Evolutionary conservation across 441 rosid genomes (phyloP).

Genomic region (Aleurites moluccanus): DNA sequence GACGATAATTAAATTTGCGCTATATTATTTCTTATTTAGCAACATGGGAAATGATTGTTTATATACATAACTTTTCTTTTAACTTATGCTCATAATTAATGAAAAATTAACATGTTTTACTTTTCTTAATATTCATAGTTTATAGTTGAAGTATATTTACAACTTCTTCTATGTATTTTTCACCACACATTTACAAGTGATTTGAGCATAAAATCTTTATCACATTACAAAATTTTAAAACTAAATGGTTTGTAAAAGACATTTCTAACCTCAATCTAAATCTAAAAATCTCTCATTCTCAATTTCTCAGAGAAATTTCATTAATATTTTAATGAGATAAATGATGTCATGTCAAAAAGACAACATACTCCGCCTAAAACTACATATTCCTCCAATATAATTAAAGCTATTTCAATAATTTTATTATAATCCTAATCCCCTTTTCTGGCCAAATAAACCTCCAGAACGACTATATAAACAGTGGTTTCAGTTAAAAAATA

Average conservation of each 20-base stretch:
- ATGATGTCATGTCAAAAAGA: not conserved
- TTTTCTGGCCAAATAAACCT: not conserved
- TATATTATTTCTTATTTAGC: too few species aligned
- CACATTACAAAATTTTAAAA: not conserved
- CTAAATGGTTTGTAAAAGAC: not conserved
- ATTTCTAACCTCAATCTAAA: conserved; percentile 6
- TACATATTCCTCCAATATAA: not conserved
- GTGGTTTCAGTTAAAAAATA: not conserved
- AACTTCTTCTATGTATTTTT: too few species aligned
- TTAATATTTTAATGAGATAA: not conserved
- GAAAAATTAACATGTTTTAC: too few species aligned
- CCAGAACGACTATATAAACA: conserved; percentile 8
- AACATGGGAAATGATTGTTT: too few species aligned
- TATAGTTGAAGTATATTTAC: too few species aligned
- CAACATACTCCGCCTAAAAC: not conserved
- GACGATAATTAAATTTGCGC: too few species aligned
- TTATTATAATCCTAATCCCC: not conserved
- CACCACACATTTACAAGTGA: too few species aligned
- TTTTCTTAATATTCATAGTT: too few species aligned
- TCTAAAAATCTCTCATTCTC: not conserved
- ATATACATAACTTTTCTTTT: too few species aligned
- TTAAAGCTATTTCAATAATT: not conserved
- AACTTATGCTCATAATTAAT: too few species aligned
- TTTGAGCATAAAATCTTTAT: not conserved
- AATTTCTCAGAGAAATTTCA: not conserved